These are phyloP conservation scores for Pythium phragmitis DNA, from an alignment of 352 stramenopile genomes.

Conservation along the genomic window DNA sequence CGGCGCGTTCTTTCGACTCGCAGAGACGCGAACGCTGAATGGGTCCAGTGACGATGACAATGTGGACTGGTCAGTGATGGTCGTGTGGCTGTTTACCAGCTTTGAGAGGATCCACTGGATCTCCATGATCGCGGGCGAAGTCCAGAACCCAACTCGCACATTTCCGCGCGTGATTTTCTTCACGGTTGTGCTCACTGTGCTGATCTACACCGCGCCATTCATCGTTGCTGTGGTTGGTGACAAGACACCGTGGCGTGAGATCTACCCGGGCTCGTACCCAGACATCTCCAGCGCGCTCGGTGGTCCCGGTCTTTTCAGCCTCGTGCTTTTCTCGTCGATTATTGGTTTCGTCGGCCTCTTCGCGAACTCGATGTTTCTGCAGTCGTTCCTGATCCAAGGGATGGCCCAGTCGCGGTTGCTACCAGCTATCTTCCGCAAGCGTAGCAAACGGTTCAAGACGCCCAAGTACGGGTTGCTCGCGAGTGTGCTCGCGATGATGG, in stretches of 20 bases:
- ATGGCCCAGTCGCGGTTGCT: conserved; percentile 66
- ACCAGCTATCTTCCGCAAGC: conserved; percentile 62
- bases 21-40: too few species aligned
- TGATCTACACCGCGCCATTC: conserved; percentile 28
- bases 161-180: conserved; percentile 64
- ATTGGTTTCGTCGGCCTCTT: conserved; percentile 77
- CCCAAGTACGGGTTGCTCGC: not conserved
- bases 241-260: conserved; percentile 2
- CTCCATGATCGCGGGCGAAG: conserved; percentile 80
- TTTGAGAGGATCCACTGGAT: conserved; percentile 88
- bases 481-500: conserved; percentile 6
- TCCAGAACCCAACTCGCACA: conserved; percentile 49
- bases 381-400: conserved; percentile 70
- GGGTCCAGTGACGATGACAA: too few species aligned
- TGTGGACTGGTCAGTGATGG: conserved; percentile 64
- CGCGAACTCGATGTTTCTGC: conserved; percentile 76
- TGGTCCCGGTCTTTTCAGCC: conserved; percentile 61
- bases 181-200: conserved; percentile 51
- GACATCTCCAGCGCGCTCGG: conserved; percentile 29
- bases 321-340: conserved; percentile 40
- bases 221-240: conserved; percentile 1
- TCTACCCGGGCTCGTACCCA: conserved; percentile 7
- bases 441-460: not conserved
- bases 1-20: too few species aligned
- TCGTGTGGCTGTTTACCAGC: conserved; percentile 86